phyloP scores from a whole-genome alignment of 495 filamentous ascomycete species.

The Thozetella sp. region DNA sequence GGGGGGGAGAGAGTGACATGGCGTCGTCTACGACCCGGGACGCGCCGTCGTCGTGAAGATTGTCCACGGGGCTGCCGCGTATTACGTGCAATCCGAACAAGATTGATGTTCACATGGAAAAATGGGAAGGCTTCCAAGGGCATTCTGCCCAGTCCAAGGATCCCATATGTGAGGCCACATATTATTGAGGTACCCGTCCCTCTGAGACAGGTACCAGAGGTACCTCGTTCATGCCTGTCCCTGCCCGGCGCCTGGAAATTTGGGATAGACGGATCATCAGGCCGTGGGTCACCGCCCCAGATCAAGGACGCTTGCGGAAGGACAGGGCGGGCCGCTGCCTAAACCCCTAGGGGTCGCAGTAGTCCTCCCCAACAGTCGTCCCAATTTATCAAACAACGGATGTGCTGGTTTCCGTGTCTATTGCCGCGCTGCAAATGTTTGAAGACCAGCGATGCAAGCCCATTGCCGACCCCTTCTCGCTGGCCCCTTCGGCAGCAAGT shows the following conservation, averaged over 20 bases:
- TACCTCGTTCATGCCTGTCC: conserved; percentile 13
- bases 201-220: conserved; percentile 20
- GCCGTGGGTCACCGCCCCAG: neutral
- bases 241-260: conserved; percentile 21
- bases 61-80: neutral
- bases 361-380: neutral
- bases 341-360: neutral
- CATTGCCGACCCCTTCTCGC: no score
- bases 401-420: neutral
- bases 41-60: conserved; percentile 1
- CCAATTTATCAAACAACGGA: conserved; percentile 2
- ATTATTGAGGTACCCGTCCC: conserved; percentile 25
- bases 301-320: neutral
- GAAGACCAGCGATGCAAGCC: no score
- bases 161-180: conserved; percentile 22
- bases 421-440: neutral
- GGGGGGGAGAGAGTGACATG: neutral
- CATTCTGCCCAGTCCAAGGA: conserved; percentile 12
- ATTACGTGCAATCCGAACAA: neutral
- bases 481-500: no score
- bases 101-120: conserved; percentile 17
- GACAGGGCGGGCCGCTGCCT: neutral
- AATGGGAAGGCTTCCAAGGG: conserved; percentile 15
- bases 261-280: conserved; percentile 15
- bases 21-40: neutral